phyloP scores from a whole-genome alignment of 371 early-diverging fungal genomes.

The Apophysomyces trapeziformis region DNA sequence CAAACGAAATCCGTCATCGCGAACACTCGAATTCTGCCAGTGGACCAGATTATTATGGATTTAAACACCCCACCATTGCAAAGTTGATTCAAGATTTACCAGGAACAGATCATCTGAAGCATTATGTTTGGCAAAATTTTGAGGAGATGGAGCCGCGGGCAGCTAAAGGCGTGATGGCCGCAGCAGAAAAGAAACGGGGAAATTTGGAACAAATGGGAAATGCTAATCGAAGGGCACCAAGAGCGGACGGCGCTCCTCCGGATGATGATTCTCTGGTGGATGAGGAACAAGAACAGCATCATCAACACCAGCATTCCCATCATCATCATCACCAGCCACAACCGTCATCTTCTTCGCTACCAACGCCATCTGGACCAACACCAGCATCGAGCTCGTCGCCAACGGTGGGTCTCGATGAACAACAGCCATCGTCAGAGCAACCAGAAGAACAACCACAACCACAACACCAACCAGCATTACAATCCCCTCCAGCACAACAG shows the following conservation, averaged over 20 bases:
- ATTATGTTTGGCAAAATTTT: constrained; percentile 75
- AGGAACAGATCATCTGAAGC: constrained; percentile 66
- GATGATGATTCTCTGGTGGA: constrained; percentile 10
- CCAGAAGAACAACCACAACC: constrained; percentile 7
- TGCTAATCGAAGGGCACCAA: constrained; percentile 37
- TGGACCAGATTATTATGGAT: constrained; percentile 93
- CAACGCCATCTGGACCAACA: background rate
- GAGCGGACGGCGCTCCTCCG: constrained; percentile 4
- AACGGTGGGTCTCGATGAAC: background rate
- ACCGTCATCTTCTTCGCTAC: constrained; percentile 9
- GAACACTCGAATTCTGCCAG: constrained; percentile 83
- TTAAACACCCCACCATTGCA: constrained; percentile 88
- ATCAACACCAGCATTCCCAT: background rate
- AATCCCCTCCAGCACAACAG: background rate
- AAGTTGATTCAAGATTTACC: constrained; percentile 91
- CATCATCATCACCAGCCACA: background rate
- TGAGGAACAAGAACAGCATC: constrained; percentile 12
- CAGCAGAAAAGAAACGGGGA: constrained; percentile 51
- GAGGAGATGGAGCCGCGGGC: constrained; percentile 61
- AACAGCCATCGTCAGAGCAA: background rate
- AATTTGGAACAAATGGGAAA: constrained; percentile 51
- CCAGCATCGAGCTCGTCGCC: background rate
- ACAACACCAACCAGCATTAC: too few species aligned
- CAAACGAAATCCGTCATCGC: constrained; percentile 77
- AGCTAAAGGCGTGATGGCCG: constrained; percentile 54